Evolutionary conservation across 2,329 filamentous ascomycete genomes (phyloP), one percentile per base, ranked within the genome.

Genomic region (Thelonectria rubi): DNA sequence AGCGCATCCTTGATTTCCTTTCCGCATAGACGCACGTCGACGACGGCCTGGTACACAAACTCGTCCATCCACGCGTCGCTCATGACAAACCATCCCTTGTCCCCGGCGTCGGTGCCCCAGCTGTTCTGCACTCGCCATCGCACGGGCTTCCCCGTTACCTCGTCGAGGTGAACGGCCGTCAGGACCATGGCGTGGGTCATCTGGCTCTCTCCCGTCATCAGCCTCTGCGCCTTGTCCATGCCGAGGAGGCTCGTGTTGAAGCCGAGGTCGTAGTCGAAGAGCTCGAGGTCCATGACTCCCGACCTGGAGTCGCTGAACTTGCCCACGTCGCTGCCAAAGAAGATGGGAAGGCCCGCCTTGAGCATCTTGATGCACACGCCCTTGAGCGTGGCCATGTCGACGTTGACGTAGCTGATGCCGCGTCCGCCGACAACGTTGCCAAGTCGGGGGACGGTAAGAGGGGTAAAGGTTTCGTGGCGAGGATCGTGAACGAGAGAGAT

Each of bases 131-230:
- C 92, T 55, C 92, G 82, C 93, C 93, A 97, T 46, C 93, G 81
- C 1, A 93, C 85, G 2, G 87, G 83, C 76, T 87, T 85, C 1
- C 86, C 88, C 1, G 75, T 78, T 61, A 86, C 78, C 26, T 84
- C 80, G 62, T 91, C 89, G 3, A 96, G 75, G 73, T 97, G 93
- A 47, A 97, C 93, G 1, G 87, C 93, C 2, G 92, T 97, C 64
- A 97, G 78, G 0, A 96, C 92, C 93, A 97, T 97, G 5, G 93
- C 93, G 72, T 97, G 93, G 1, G 93, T 97, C 93, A 97, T 96
- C 52, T 86, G 84, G 55, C 86, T 90, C 78, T 96, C 93, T 11
- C 91, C 88, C 0, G 89, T 89, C 69, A 85, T 81, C 47, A 97
- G 79, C 3, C 93, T 81, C 70, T 92, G 85, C 1, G 90, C 90